Conservation (phyloP, 768 basidiomycete genomes). For the Boletus sp. region DNA sequence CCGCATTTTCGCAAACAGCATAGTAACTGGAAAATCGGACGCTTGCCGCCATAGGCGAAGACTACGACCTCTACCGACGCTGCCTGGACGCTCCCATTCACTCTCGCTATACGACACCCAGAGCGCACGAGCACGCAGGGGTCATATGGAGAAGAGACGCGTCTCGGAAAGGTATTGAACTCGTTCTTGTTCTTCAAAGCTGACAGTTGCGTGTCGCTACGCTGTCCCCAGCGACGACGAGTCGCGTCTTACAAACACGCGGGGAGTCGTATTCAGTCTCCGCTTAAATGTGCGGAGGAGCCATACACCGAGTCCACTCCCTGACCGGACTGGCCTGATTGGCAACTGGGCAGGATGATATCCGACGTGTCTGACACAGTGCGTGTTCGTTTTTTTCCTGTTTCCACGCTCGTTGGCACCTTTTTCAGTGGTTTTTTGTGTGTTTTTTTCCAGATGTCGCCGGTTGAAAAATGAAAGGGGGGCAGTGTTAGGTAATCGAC, state of each 20-base stretch:
- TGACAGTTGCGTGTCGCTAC: slow-evolving; percentile 1
- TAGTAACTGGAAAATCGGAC: background rate
- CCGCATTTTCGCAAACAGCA: slow-evolving; percentile 1
- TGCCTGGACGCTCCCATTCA: background rate
- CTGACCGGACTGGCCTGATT: slow-evolving; percentile 12
- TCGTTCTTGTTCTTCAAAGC: background rate
- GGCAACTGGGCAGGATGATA: slow-evolving; percentile 5
- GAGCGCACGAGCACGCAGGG: background rate
- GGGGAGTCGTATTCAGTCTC: slow-evolving; percentile 9
- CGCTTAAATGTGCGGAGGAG: slow-evolving; percentile 9
- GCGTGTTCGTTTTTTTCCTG: background rate
- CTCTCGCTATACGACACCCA: background rate
- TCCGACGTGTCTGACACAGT: background rate
- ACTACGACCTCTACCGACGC: background rate
- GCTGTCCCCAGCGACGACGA: slow-evolving; percentile 9
- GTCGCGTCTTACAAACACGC: slow-evolving; percentile 5
- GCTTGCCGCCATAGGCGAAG: background rate
- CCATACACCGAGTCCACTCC: background rate
- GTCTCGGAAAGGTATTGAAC: background rate
- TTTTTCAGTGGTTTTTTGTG: slow-evolving; percentile 10
- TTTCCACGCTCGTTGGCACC: background rate
- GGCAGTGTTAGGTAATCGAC: slow-evolving; percentile 31
- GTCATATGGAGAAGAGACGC: background rate
- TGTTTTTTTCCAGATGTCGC: slow-evolving; percentile 16
- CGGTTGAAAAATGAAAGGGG: slow-evolving; percentile 21